Conservation (phyloP, 305 asterid genomes). For the Fraxinus platypoda region DNA sequence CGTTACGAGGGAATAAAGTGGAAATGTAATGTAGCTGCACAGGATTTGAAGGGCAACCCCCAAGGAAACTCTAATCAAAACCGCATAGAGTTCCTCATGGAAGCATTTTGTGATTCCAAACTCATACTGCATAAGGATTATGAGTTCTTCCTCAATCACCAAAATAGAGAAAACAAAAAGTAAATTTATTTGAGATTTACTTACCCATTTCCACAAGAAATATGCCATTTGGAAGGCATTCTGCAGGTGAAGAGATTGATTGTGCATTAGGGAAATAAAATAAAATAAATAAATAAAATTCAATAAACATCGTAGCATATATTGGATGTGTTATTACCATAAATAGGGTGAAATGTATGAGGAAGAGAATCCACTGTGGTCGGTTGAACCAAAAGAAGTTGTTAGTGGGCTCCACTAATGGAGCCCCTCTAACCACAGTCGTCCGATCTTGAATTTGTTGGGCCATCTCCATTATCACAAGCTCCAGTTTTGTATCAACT, state of each 20-base stretch:
- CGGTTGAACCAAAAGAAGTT: constrained; percentile 66
- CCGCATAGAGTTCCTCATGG: constrained; percentile 42
- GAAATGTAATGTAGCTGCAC: constrained; percentile 70
- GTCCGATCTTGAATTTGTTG: constrained; percentile 54
- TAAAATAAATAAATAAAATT: background rate
- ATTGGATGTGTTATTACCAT: constrained; percentile 32
- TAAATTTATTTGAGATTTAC: background rate
- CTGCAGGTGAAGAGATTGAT: constrained; percentile 29
- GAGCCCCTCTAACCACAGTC: constrained; percentile 59
- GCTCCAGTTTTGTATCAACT: constrained; percentile 56
- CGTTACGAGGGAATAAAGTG: constrained; percentile 59
- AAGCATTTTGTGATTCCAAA: constrained; percentile 62
- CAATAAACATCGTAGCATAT: background rate
- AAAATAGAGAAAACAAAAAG: background rate
- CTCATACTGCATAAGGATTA: constrained; percentile 48
- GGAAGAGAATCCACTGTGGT: constrained; percentile 56
- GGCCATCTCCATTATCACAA: constrained; percentile 65
- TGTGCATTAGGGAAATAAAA: background rate
- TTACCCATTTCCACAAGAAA: constrained; percentile 75
- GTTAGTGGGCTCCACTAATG: constrained; percentile 59
- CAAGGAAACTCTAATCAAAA: constrained; percentile 45
- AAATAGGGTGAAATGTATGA: constrained; percentile 65
- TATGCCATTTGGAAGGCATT: constrained; percentile 79
- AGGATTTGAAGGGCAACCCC: constrained; percentile 55
- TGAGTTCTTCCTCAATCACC: background rate